Evolutionary conservation across 495 filamentous ascomycete genomes (phyloP), one percentile per base, ranked within the genome.

Genomic region (Cetradonia linearis): DNA sequence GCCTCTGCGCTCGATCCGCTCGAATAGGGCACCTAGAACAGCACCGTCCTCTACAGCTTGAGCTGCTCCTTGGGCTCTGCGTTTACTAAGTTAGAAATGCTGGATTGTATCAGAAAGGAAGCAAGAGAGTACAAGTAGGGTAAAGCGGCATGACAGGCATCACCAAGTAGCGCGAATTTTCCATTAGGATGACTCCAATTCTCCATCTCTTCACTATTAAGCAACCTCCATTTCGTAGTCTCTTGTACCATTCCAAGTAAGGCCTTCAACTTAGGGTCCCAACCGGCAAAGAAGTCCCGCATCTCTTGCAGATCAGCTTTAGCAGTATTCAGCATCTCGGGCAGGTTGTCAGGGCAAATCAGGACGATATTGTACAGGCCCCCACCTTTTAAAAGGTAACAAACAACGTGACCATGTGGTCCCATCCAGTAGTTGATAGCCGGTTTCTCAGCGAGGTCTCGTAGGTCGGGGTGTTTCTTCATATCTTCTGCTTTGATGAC

Each of bases 71-170:
- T 82, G 78, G 13, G 73, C 77, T 18, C 73, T 55, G 5, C 18
- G 4, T 34, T 1, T 16, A 3, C 7, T 27, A 30, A 52, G 28
- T 62, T 13, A 62, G 53, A 58, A 33, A 23, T 28, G 33, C 33
- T 40, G 14, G 34, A 3, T 10, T 3, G 28, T 16, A 25, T 16
- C 5, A 33, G 46, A 33, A 1, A 16, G 5, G 8, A 33, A 23
- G 38, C 9, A 18, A 7, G 30, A n/a, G 63, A 60, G 37, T 49
- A 67, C 66, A 82, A 70, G 64, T 82, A 82, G 7, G 80, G 80
- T 58, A 87, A 76, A 66, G 83, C 86, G 5, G 85, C 83, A 63
- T 88, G 85, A 53, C 83, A 84, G 7, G 85, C 80, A 66, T 87
- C 85, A 27, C 85, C 85, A 25, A 88, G 74, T 46, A 88, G 67